Evolutionary conservation across 1,284 basidiomycete genomes (phyloP), one percentile per base, ranked within the genome.

Genomic region (Austropuccinia psidii): DNA sequence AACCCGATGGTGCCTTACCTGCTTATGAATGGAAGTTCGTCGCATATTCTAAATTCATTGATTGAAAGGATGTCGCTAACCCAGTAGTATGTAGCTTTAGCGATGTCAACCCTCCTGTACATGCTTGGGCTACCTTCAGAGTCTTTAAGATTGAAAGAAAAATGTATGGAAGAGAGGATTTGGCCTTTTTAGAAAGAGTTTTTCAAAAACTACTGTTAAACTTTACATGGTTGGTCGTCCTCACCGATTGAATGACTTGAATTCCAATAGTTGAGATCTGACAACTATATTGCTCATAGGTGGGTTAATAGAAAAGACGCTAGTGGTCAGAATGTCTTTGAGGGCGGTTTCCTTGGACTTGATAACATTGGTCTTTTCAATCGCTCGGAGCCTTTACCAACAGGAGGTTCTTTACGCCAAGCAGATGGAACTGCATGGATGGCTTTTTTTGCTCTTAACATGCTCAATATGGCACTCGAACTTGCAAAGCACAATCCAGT

Each of bases 1-100:
- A 96, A 82, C 95, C 95, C 1, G 95, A 98, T 80, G 95, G 95
- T 49, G 93, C 95, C 77, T 89, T 98, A 62, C 95, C 95, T 4
- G 95, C 95, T 0, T 98, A 98, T 81, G 95, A 98, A 81, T 98
- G 95, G 95, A 98, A 98, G 81, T 98, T 96, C 78, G 87, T 88
- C 21, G 43, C 52, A 24, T 24, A 35, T 68, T 55, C 19, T 27
- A 27, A 6, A 13, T n/a, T 19, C 4, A 35, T 41, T 21, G 21
- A n/a, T 13, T 45, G 21, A 60, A 33, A 45, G 15, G 29, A 39
- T 58, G 50, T 50, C 43, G 47, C n/a, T 62, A 2, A 65, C 47
- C 69, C 89, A 15, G 29, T 0, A 11, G 7, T 57, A 39, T 31
- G 21, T 19, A 74, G 72, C 54, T 74, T 74, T 69, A 78, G 77